Base-by-base conservation (phyloP, 768 basidiomycete species). In the Auricularia sp. region DNA sequence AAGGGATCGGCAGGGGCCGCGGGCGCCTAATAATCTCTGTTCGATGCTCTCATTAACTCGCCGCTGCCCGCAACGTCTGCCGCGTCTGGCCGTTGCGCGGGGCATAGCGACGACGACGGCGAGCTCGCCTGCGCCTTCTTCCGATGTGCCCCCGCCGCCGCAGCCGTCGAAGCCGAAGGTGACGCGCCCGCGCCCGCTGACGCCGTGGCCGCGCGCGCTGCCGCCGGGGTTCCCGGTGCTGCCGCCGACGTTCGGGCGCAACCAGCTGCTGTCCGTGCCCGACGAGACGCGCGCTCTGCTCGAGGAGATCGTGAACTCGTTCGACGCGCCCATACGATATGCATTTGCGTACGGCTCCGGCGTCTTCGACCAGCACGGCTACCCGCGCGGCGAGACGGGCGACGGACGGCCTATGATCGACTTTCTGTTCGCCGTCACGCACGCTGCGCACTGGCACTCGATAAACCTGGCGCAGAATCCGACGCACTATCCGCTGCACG, bases 271-370 rank as follows among this genome's bases (percentile, higher is more conserved):
- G 0, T 83, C 87, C 0, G 91, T 93, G 7, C 80, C 90, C 12
- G 86, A 87, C 71, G 85, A 88, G 33, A 93, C 88, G 2, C 84
- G 91, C 3, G 86, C 88, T 3, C 77, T 93, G 33, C 81, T 96
- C 16, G 90, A 94, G 71, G 79, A 81, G 65, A 87, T 98, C 64
- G 87, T 97, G 39, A 77, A 78, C 14, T 80, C 84, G 60, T 96
- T 98, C 70, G 83, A 92, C 51, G 91, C 92, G 0, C 95, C 95
- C 10, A 90, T 98, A 61, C 87, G 95, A 23, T 98, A 96, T 79
- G 97, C 95, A 0, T 94, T 98, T 72, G 97, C 97, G 0, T 99
- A 98, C 72, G 97, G 97, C 12, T 93, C 90, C 2, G 97, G 96
- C 0, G 94, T 98, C 1, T 97, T 97, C 69, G 85, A 91, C 71